Evolutionary conservation across 2,329 filamentous ascomycete species (phyloP), one percentile per base, ranked within the genome.

Genomic region (Leptographium wingfieldii): DNA sequence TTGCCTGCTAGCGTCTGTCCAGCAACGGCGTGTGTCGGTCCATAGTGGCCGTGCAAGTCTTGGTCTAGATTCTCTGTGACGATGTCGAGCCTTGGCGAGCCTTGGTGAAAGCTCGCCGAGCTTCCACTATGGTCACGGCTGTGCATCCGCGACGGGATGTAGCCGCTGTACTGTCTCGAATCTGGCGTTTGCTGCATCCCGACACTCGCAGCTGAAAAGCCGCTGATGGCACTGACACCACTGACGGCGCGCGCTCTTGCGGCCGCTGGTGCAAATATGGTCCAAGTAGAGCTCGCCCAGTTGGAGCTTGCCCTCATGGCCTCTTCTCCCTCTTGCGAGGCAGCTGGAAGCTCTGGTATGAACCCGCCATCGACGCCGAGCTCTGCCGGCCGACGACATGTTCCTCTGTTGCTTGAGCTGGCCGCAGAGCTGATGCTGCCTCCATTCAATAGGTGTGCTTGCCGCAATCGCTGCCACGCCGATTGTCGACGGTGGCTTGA

Each of bases 1-100:
- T 46, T 55, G 38, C 68, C 71, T 0, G 65, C 68, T 1, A 71
- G 68, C 16, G 74, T 79, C 66, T 79, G 73, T 0, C 77, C 77
- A 5, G 69, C 72, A 10, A 71, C 70, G 1, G 69, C 67, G 56
- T 74, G 67, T 3, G 66, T 60, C 1, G 76, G 72, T 0, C 77
- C 77, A 59, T 79, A 76, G 46, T 77, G 73, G 3, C 78, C 78
- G 58, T 80, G 77, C 57, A 77, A 70, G 48, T 62, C 58, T 60
- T 77, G 76, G 22, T 66, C 62, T 3, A 33, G 14, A 7, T 67
- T 65, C 65, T 80, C 78, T 53, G 68, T 71, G 38, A 79, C 74
- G 1, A 71, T 69, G 6, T 67, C 70, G 6, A 76, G 65, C 52
- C 64, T 61, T 14, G n/a, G 40, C 12, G 16, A 25, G 5, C 46